Evolutionary conservation across 352 stramenopile genomes (phyloP).

Genomic region (Globisporangium nodosum): DNA sequence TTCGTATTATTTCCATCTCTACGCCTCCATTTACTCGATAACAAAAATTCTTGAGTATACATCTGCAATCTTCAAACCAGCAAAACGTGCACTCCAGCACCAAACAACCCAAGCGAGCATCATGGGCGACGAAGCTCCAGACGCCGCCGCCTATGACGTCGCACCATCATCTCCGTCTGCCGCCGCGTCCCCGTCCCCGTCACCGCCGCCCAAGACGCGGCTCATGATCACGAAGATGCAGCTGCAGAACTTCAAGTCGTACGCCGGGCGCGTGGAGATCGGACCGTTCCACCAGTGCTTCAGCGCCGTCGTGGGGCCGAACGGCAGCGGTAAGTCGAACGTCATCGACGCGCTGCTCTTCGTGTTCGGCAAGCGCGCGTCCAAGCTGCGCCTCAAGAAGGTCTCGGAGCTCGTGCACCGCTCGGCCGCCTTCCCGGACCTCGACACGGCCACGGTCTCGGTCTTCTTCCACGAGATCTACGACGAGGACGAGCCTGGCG

Average conservation of each 20-base stretch:
- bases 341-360: constrained; percentile 99
- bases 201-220: constrained; percentile 43
- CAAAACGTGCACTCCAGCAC: too few species aligned
- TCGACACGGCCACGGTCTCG: constrained; percentile 93
- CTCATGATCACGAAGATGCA: constrained; percentile 98
- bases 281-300: constrained; percentile 99
- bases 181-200: not conserved
- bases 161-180: not conserved
- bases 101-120: too few species aligned
- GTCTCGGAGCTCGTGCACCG: constrained; percentile 99
- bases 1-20: too few species aligned
- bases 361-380: constrained; percentile 99
- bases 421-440: constrained; percentile 86
- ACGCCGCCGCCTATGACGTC: not conserved
- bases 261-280: constrained; percentile 95
- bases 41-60: too few species aligned
- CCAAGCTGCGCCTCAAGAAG: constrained; percentile 93
- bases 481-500: constrained; percentile 34
- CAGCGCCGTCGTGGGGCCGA: constrained; percentile 97
- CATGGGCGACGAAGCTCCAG: not conserved
- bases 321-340: constrained; percentile 99
- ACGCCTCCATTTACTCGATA: too few species aligned
- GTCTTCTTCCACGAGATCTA: constrained; percentile 99
- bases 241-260: constrained; percentile 99
- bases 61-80: too few species aligned